Percentiles rank a stretch among this genome's conserved stretches.
Evolutionary conservation across 2,329 filamentous ascomycete genomes (phyloP).

Genomic region (Botrytis deweyae): DNA sequence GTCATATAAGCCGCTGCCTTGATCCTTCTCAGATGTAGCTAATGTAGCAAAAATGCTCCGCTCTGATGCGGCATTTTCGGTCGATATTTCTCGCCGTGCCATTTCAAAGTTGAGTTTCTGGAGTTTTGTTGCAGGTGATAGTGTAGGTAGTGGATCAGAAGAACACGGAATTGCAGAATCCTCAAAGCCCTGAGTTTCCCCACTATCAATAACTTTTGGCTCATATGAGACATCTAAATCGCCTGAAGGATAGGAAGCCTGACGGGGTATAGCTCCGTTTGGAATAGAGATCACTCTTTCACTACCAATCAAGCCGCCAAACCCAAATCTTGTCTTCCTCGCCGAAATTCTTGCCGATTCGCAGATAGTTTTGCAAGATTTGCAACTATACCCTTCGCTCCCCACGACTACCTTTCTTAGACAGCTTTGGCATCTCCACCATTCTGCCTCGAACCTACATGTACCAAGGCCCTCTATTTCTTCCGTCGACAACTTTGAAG

Average conservation of each 20-base stretch:
- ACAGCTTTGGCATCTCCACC: constrained; percentile 4
- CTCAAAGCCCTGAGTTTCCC: background rate
- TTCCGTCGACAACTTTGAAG: background rate
- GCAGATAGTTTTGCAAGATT: background rate
- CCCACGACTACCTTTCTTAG: background rate
- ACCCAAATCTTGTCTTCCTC: background rate
- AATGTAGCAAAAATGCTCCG: background rate
- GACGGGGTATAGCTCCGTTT: background rate
- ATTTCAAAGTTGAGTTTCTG: background rate
- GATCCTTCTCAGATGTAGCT: background rate
- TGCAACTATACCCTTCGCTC: background rate
- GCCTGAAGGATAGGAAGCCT: background rate
- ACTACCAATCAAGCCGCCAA: background rate
- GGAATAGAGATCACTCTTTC: background rate
- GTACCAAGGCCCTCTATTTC: background rate
- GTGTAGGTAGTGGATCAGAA: background rate
- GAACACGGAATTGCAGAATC: too few species aligned
- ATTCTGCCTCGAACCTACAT: background rate
- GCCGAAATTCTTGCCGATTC: background rate
- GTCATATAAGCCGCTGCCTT: background rate
- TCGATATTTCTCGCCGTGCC: background rate
- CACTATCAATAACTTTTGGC: background rate
- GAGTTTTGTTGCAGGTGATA: background rate
- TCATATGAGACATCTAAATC: background rate
- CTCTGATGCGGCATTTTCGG: background rate